phyloP scores from a whole-genome alignment of 148 eudicot genomes.

The Rhododendron mucronatum region DNA sequence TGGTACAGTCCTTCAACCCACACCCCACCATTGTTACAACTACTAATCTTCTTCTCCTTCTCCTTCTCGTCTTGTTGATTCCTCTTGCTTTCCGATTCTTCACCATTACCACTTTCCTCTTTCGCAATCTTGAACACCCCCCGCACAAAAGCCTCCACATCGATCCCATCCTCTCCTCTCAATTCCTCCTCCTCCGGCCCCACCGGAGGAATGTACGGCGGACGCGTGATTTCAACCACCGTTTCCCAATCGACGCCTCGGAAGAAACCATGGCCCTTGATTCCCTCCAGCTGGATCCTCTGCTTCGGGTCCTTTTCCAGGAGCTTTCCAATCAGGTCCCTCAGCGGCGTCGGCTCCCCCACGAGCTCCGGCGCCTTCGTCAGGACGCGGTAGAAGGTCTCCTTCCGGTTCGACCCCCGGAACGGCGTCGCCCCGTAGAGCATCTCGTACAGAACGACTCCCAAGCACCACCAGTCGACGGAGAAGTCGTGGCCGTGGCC shows the following conservation, averaged over 20 bases:
- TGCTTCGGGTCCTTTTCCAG: constrained; percentile 56
- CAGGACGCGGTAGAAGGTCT: constrained; percentile 56
- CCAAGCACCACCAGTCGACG: constrained; percentile 83
- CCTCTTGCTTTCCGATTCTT: constrained; percentile 12
- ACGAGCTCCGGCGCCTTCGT: constrained; percentile 45
- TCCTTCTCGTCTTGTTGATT: background rate
- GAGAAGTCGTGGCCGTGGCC: constrained; percentile 72
- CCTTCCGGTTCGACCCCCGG: constrained; percentile 58
- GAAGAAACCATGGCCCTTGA: constrained; percentile 77
- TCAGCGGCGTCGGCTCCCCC: constrained; percentile 76
- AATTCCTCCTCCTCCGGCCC: constrained; percentile 29
- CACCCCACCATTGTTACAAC: constrained; percentile 12
- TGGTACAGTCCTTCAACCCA: constrained; percentile 23
- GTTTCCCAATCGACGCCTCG: constrained; percentile 57
- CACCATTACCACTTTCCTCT: constrained; percentile 7
- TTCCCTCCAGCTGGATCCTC: constrained; percentile 53
- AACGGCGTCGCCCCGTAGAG: constrained; percentile 81
- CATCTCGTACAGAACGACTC: constrained; percentile 74
- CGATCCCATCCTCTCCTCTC: constrained; percentile 40
- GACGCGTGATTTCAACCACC: constrained; percentile 48
- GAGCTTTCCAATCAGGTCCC: constrained; percentile 62
- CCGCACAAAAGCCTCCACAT: constrained; percentile 61
- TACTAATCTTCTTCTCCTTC: background rate
- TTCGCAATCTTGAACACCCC: constrained; percentile 37
- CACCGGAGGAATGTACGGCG: constrained; percentile 55